Percentiles rank a stretch among this genome's conserved stretches.
These are phyloP conservation scores for Apiotrichum veenhuisii DNA, from an alignment of 1,284 basidiomycete genomes.

Conservation along the genomic window DNA sequence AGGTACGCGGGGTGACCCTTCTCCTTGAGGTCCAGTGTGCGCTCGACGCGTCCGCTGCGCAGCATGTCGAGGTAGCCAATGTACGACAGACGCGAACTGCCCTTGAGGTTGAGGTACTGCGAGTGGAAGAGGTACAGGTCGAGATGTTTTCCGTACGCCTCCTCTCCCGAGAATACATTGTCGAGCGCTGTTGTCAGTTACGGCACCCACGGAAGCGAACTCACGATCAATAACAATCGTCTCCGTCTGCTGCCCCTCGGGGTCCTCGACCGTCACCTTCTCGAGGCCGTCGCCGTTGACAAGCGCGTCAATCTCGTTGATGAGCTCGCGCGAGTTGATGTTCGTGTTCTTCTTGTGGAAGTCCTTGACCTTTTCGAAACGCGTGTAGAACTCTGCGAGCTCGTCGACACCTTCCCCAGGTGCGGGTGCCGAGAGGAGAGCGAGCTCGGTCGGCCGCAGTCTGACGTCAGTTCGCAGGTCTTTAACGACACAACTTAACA, in stretches of 20 bases:
- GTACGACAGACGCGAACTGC: constrained; percentile 74
- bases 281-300: constrained; percentile 48
- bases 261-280: constrained; percentile 56
- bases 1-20: constrained; percentile 73
- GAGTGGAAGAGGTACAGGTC: constrained; percentile 88
- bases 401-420: constrained; percentile 58
- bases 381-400: constrained; percentile 86
- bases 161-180: constrained; percentile 90
- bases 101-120: constrained; percentile 83
- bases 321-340: constrained; percentile 70
- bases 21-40: constrained; percentile 68
- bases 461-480: constrained; percentile 40
- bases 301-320: constrained; percentile 74
- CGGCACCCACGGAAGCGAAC: constrained; percentile 47
- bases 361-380: constrained; percentile 89
- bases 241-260: constrained; percentile 54
- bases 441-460: constrained; percentile 50
- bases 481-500: not conserved
- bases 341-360: constrained; percentile 95
- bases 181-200: constrained; percentile 63
- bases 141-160: constrained; percentile 88
- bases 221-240: constrained; percentile 56
- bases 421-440: constrained; percentile 51
- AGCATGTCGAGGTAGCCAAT: constrained; percentile 87
- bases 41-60: constrained; percentile 48